Conservation (phyloP, 1,284 basidiomycete genomes). For the Bondarzewia mesenterica region DNA sequence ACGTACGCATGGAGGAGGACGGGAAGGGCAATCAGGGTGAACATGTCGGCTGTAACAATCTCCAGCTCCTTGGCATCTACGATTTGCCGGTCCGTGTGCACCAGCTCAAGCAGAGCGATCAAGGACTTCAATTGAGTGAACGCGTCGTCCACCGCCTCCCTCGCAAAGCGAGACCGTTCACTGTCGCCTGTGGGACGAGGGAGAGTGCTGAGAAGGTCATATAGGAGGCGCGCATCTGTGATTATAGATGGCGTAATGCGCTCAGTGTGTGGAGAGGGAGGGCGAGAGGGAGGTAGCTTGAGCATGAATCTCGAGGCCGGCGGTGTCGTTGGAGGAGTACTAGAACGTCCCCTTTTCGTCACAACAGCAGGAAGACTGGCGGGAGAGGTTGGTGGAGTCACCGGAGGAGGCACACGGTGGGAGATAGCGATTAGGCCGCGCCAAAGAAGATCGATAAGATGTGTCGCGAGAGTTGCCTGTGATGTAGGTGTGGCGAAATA, state of each 20-base stretch:
- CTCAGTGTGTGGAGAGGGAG: conserved; percentile 46
- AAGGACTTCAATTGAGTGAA: conserved; percentile 55
- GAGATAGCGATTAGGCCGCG: conserved; percentile 60
- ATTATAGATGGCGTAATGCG: conserved; percentile 32
- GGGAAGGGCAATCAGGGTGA: conserved; percentile 62
- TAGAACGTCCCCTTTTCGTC: conserved; percentile 17
- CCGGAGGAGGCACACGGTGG: conserved; percentile 38
- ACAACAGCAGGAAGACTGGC: conserved; percentile 16
- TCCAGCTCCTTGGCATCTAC: conserved; percentile 28
- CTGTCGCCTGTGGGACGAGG: conserved; percentile 50
- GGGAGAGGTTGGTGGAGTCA: conserved; percentile 38
- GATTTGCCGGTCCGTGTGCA: conserved; percentile 19
- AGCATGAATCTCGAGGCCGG: conserved; percentile 54
- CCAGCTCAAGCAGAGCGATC: conserved; percentile 45
- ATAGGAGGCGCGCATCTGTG: conserved; percentile 50
- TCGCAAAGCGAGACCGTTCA: conserved; percentile 42
- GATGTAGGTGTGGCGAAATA: conserved; percentile 45
- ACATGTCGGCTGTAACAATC: conserved; percentile 49
- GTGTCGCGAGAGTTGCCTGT: conserved; percentile 53
- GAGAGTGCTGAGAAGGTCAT: conserved; percentile 47
- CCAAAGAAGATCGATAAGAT: conserved; percentile 69
- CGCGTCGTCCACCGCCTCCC: conserved; percentile 72
- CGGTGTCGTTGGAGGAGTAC: conserved; percentile 49
- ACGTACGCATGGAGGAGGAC: conserved; percentile 43
- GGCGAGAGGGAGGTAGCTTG: conserved; percentile 61